Evolutionary conservation across 2,329 filamentous ascomycete genomes (phyloP), one percentile per base, ranked within the genome.

Genomic region (Biscogniauxia mediterranea): DNA sequence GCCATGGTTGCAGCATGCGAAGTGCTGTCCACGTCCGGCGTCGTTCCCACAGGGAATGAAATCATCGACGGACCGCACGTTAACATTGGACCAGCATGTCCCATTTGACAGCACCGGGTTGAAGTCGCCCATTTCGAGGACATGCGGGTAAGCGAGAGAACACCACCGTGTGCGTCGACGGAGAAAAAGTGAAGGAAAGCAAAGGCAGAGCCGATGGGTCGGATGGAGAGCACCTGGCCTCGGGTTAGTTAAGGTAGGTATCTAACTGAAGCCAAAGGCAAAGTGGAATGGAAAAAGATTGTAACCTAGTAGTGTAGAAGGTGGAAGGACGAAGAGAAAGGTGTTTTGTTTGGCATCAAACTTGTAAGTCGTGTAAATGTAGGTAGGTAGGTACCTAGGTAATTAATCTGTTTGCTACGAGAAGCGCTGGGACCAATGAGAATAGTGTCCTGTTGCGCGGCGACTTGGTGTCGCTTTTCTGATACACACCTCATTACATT

Each of bases 1-100:
- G 2, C 67, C 65, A 49, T 54, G 56, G 50, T 60, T 63, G 56
- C 68, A 70, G 32, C 68, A 70, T 13, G 63, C 61, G n/a, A 63
- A 68, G 20, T 62, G 59, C 15, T 60, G 54, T 1, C 66, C 65
- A n/a, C 38, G 38, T 21, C 59, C 52, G 28, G 58, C 66, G 1
- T 50, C 63, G 23, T 69, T 69, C 6, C 68, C 68, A 51, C 68
- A 70, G 3, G 68, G 66, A 17, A 70, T 70, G 51, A 66, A 69
- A 2, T 59, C 61, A 1, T 61, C 53, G 15, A 54, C 50, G 9
- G 64, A 38, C n/a, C 59, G 53, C 46, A 60, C 57, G 50, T 64
- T 64, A 52, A 61, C 59, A 15, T 60, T 64, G 26, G 54, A 53
- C 58, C 64, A 69, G 56, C 68, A 70, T 6, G 60, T 60, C 25